Base-by-base conservation (phyloP, 306 rosid genomes). In the Herpetospermum pedunculosum region DNA sequence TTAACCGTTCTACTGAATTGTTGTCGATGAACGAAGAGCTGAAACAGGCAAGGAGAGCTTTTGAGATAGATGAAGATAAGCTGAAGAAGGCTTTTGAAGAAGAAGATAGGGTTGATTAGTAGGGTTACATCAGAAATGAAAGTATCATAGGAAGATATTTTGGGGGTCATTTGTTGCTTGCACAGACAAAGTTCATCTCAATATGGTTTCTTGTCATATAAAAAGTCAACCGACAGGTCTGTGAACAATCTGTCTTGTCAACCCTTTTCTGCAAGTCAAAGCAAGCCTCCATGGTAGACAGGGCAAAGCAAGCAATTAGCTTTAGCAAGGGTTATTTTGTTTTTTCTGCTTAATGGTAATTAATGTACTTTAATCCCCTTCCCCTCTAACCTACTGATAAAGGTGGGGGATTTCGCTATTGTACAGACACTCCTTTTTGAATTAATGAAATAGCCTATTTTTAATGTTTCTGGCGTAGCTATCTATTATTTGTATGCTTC, bases 1-100 rank as follows among this genome's bases (percentile, higher is more conserved):
- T 84, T 23, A 90, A 93, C 82, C 97, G 97, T 0, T 90, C 88
- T 67, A 80, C 88, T 9, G 98, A 93, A 81, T 75, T 90, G 87
- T 75, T 93, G 64, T 88, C 97, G 16, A 89, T 93, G 97, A 87
- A 90, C 72, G 97, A 93, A 79, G 97, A 90, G 76, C 88, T 93
- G 79, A 90, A 93, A 81, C 96, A 93, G 79, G 98, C 96, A 55
- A 89, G 91, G 73, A 93, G 88, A 79, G 96, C 93, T 76, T 93
- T 93, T 55, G 95, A 91, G 81, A 80, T 86, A 21, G 97, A 91
- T 40, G 97, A 91, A 81, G 95, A 91, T 79, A 87, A 93, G 80
- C 80, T 90, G 80, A 90, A 87, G 78, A 92, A 88, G 84, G 94
- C 81, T 52, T 88, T 80, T 73, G 98, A 88, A 47, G 87, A 80